Base-by-base conservation (phyloP, 2,329 filamentous ascomycete genomes). In the Hymenoscyphus occultus region DNA sequence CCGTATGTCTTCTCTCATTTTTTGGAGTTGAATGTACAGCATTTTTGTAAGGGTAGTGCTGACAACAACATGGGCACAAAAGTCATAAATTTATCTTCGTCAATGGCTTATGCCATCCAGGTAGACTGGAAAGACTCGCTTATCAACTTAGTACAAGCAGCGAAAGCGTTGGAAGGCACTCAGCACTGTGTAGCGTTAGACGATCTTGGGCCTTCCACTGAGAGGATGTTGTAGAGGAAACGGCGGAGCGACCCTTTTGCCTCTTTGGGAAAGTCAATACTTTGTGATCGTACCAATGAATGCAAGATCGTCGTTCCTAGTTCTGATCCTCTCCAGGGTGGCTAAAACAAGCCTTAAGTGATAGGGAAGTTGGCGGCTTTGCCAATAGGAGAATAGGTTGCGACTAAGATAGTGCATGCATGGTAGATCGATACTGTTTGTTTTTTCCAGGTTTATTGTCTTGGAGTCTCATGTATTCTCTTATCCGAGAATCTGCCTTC, bases 231-330 rank as follows among this genome's bases (percentile, higher is more conserved):
- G 45, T 22, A 19, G 45, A 28, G 45, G 45, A 51, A 51, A 51
- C 45, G 45, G 45, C 19, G 45, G 45, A 19, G 45, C 45, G 22
- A 51, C 45, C 22, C 45, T 12, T 51, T 51, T 51, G 12, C 45
- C 45, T 51, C 45, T 51, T 51, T 51, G 9, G 45, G 45, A 51
- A n/a, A 51, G 6, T 22, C 45, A 51, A 51, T 51, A 51, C 45
- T 51, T 51, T 10, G 35, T 35, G 19, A 51, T 51, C n/a, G 45
- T 16, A 22, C 45, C 45, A 22, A 51, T 51, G 45, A 51, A 19
- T n/a, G 19, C 19, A 51, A 51, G 45, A 51, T 28, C 45, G 22
- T 51, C 45, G 45, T 22, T 19, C 22, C 22, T 16, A 51, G 22
- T 12, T 3, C 45, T 22, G 45, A 35, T 35, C 35, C 35, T 35